Conservation (phyloP, 2,329 filamentous ascomycete species). For the Aplosporella prunicola region DNA sequence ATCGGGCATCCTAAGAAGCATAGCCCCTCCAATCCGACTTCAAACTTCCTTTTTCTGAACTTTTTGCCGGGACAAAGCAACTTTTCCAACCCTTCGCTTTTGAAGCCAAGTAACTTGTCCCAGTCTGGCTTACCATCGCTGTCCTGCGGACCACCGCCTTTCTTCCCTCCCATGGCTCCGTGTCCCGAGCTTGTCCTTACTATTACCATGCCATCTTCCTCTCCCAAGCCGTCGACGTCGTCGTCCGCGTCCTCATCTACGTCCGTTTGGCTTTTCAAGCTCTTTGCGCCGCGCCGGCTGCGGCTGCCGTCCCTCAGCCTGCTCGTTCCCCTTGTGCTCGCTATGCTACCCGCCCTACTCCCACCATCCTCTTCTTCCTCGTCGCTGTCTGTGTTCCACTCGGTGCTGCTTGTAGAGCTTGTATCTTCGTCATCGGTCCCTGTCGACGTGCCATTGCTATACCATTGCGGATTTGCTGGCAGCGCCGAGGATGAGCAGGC, state of each 20-base stretch:
- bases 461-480: constrained; percentile 27
- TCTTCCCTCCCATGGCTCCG: constrained; percentile 13
- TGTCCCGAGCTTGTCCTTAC: constrained; percentile 1
- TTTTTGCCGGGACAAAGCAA: constrained; percentile 28
- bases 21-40: constrained; percentile 30
- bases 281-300: constrained; percentile 16
- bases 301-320: constrained; percentile 22
- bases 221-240: constrained; percentile 18
- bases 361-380: constrained; percentile 18
- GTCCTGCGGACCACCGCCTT: constrained; percentile 12
- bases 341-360: constrained; percentile 4
- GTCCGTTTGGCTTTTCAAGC: constrained; percentile 17
- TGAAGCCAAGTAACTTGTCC: constrained; percentile 31
- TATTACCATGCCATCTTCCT: constrained; percentile 10
- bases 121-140: constrained; percentile 27
- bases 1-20: constrained; percentile 33
- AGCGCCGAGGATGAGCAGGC: constrained; percentile 25
- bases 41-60: constrained; percentile 32
- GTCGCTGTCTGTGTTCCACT: constrained; percentile 24
- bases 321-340: constrained; percentile 24
- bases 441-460: constrained; percentile 27
- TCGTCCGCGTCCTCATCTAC: constrained; percentile 29
- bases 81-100: constrained; percentile 31
- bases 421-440: constrained; percentile 20
- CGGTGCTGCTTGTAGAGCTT: constrained; percentile 1